Base-by-base conservation (phyloP, 495 filamentous ascomycete genomes). In the Penicillium coffeae region DNA sequence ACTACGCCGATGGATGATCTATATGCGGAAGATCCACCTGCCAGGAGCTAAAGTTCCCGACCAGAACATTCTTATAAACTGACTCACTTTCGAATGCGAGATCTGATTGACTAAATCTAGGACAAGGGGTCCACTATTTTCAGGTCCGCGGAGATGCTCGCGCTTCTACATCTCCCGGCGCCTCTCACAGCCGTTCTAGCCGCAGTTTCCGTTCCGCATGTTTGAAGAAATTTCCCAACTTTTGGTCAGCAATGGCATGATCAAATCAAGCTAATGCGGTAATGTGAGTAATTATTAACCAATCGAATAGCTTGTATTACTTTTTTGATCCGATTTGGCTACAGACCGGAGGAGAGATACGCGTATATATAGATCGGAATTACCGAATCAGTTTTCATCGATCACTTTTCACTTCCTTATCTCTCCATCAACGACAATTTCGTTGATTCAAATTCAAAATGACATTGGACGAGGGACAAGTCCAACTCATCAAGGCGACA, bases 401-500 rank as follows among this genome's bases (percentile, higher is more conserved):
- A n/a, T n/a, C n/a, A n/a, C n/a, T n/a, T 21, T 9, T 43, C 41
- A 32, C 42, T 45, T 44, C 22, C 6, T 18, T 2, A 12, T 3
- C 14, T 33, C 3, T 25, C 30, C 15, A 9, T 14, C 9, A 39
- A 39, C 20, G 7, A 39, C 13, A 38, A 1, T 15, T 43, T 21
- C n/a, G 21, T 9, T 33, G 34, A 53, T 3, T 63, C 56, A 51
- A 45, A 27, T 63, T 57, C 34, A 46, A 33, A 21, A 40, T 37
- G 2, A 38, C 21, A 33, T 47, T 63, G 21, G 53, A 63, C 1
- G 52, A 65, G 9, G 59, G 67, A 27, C 71, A 74, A 44, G 46
- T 69, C 33, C 42, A 58, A 2, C 49, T 72, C 37, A 72, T 74
- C 61, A 73, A 73, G 55, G 66, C 71, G 38, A 73, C 71, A 5